These are phyloP conservation scores for Penicillium mononematosum DNA, from an alignment of 495 filamentous ascomycete genomes.

Conservation along the genomic window DNA sequence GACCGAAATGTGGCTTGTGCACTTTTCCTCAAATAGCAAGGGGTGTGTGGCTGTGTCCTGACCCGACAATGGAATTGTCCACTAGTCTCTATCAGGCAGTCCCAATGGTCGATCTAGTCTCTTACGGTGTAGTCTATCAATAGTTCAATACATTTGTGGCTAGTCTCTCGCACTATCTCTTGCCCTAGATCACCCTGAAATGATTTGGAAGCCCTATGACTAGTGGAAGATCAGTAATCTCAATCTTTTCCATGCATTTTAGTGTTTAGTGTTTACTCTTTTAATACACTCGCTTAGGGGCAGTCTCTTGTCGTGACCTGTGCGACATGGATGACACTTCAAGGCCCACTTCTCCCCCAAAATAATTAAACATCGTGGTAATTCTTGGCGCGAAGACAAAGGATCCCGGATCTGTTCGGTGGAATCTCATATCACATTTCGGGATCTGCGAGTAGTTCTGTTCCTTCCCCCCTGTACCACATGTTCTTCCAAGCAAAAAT, in stretches of 20 bases:
- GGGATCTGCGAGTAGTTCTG: neutral
- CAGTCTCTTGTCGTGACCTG: constrained; percentile 13
- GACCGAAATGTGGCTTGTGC: constrained; percentile 30
- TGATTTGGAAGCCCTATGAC: constrained; percentile 22
- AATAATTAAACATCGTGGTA: constrained; percentile 4
- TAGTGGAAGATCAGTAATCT: constrained; percentile 9
- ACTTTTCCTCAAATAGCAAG: constrained; percentile 20
- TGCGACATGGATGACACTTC: constrained; percentile 19
- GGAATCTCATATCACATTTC: constrained; percentile 9
- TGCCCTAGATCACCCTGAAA: constrained; percentile 4
- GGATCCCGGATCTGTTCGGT: constrained; percentile 8
- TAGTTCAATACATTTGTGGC: constrained; percentile 21
- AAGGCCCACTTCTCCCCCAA: constrained; percentile 2
- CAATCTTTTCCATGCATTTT: neutral
- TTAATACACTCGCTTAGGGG: neutral
- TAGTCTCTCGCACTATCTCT: constrained; percentile 15
- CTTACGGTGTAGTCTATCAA: constrained; percentile 16
- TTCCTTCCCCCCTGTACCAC: no score
- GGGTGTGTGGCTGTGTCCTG: constrained; percentile 28
- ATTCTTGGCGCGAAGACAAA: neutral
- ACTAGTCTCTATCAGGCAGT: constrained; percentile 5
- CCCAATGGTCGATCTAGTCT: constrained; percentile 9
- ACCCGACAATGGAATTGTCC: constrained; percentile 11
- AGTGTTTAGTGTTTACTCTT: neutral
- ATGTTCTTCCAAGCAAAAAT: neutral